These are phyloP conservation scores for Lentinula edodes DNA, from an alignment of 768 basidiomycete genomes.

Conservation along the genomic window DNA sequence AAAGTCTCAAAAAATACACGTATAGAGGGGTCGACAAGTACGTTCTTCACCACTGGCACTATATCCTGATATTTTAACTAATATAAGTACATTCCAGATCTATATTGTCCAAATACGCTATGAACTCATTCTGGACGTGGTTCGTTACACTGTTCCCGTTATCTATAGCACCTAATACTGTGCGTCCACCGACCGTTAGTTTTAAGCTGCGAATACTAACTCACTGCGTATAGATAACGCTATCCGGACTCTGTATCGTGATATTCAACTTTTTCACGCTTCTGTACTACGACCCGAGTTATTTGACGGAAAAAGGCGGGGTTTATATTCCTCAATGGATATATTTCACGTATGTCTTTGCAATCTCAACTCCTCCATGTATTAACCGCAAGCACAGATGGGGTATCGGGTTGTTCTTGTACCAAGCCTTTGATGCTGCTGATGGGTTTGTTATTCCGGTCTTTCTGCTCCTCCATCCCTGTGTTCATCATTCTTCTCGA, in stretches of 20 bases:
- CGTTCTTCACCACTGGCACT: conserved; percentile 18
- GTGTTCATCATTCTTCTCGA: conserved; percentile 8
- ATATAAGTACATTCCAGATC: conserved; percentile 42
- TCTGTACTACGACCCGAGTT: conserved; percentile 77
- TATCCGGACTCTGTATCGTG: conserved; percentile 78
- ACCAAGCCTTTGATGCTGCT: conserved; percentile 86
- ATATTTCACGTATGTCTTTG: conserved; percentile 71
- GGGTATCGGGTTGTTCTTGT: conserved; percentile 83
- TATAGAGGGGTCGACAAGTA: conserved; percentile 83
- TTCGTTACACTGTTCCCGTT: conserved; percentile 85
- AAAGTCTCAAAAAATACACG: conserved; percentile 70
- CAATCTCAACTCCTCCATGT: no score
- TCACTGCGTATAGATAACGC: conserved; percentile 67
- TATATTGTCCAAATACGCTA: conserved; percentile 63
- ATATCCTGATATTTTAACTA: conserved; percentile 4
- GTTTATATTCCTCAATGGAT: conserved; percentile 73
- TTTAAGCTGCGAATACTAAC: not conserved
- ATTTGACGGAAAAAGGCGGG: conserved; percentile 63
- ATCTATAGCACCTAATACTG: conserved; percentile 84
- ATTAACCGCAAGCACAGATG: conserved; percentile 43
- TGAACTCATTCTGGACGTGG: conserved; percentile 89
- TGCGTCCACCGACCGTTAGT: conserved; percentile 29
- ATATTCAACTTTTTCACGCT: conserved; percentile 80
- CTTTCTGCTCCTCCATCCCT: no score
- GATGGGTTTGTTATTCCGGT: conserved; percentile 57